Evolutionary conservation across 805 yeast species (phyloP).

Genomic region (Yamadazyma akitaensis): DNA sequence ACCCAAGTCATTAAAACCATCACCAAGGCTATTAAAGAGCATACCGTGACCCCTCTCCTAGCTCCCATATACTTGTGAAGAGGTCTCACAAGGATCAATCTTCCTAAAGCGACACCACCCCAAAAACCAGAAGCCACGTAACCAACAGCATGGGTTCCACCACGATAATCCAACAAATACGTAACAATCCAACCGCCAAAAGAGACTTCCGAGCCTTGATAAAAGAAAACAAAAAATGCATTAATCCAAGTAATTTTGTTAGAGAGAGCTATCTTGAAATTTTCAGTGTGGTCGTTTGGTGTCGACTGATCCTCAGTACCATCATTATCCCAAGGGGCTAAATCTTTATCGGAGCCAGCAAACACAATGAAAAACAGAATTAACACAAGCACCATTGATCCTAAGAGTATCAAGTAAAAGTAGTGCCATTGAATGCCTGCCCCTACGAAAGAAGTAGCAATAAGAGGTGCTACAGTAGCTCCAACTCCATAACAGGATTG

Average conservation of each 20-base stretch:
- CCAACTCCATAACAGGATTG: constrained; percentile 76
- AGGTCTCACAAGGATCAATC: constrained; percentile 47
- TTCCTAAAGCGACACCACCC: constrained; percentile 67
- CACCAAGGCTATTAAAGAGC: constrained; percentile 30
- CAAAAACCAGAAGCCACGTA: constrained; percentile 69
- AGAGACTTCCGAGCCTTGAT: constrained; percentile 68
- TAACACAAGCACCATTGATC: constrained; percentile 30
- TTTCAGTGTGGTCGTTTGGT: neutral
- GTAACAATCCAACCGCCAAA: constrained; percentile 73
- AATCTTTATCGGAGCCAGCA: constrained; percentile 45
- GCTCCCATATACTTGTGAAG: constrained; percentile 41
- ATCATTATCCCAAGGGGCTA: constrained; percentile 31
- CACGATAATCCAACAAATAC: constrained; percentile 53
- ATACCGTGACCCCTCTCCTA: constrained; percentile 42
- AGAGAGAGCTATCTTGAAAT: constrained; percentile 30
- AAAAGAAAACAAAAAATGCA: constrained; percentile 54
- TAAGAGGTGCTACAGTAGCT: constrained; percentile 65
- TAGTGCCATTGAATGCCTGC: constrained; percentile 50
- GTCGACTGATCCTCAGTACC: constrained; percentile 5
- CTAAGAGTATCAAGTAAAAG: constrained; percentile 49
- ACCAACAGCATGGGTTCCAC: constrained; percentile 49
- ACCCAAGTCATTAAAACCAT: constrained; percentile 48
- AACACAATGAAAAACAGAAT: constrained; percentile 43
- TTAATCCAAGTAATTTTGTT: constrained; percentile 44
- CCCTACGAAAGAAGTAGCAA: constrained; percentile 54